These are phyloP conservation scores for Toxoplasma gondii DNA, from an alignment of 169 alveolate species.

Conservation along the genomic window DNA sequence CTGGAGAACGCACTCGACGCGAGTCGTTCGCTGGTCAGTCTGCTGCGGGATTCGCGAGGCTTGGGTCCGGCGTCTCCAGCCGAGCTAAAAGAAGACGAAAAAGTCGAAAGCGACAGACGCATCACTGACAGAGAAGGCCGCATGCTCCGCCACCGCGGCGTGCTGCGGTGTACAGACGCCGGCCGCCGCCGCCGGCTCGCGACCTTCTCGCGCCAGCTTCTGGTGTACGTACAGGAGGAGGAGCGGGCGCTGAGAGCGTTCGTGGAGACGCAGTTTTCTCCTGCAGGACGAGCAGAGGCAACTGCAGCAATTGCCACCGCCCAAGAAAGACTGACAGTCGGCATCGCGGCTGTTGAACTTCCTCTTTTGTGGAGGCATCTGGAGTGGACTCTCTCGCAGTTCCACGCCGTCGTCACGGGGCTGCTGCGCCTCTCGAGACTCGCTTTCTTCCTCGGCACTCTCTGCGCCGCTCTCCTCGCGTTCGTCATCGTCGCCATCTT, in stretches of 20 bases:
- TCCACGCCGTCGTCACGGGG: background rate
- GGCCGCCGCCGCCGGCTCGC: background rate
- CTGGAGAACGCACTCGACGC: no score
- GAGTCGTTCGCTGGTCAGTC: no score
- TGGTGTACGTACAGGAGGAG: background rate
- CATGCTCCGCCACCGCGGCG: background rate
- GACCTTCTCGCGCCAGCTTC: background rate
- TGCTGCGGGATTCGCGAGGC: no score
- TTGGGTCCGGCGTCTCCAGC: no score
- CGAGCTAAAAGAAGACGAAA: no score
- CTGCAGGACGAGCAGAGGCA: background rate
- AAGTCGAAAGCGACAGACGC: no score
- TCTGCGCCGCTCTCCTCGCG: background rate
- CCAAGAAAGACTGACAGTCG: background rate
- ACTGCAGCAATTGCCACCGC: background rate
- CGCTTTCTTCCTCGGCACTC: background rate
- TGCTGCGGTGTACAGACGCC: constrained; percentile 5
- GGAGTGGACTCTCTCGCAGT: background rate
- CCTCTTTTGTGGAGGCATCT: background rate
- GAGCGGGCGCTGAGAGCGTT: background rate
- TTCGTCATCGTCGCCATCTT: background rate
- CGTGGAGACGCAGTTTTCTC: background rate
- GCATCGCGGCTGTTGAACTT: background rate
- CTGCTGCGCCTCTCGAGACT: background rate
- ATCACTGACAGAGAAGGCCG: no score